These are phyloP conservation scores for Scleromitrula shiraiana DNA, from an alignment of 2,329 filamentous ascomycete genomes.

Conservation along the genomic window DNA sequence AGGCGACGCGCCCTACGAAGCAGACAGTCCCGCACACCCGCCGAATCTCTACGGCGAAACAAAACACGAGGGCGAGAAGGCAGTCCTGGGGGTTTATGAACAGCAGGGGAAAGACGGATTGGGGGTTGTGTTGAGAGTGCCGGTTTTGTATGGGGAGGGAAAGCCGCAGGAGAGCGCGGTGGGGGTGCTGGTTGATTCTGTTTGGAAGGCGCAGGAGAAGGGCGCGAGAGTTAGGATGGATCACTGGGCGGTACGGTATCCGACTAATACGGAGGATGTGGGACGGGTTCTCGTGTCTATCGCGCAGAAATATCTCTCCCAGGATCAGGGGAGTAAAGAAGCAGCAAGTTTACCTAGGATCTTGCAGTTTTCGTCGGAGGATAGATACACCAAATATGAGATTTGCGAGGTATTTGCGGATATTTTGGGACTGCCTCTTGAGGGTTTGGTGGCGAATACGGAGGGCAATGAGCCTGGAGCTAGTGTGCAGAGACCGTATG, in stretches of 20 bases:
- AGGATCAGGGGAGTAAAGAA: constrained; percentile 36
- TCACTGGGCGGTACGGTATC: constrained; percentile 76
- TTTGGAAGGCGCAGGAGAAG: constrained; percentile 65
- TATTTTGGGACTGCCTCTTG: constrained; percentile 66
- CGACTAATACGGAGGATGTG: constrained; percentile 84
- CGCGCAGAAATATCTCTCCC: constrained; percentile 61
- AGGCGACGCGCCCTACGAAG: constrained; percentile 79
- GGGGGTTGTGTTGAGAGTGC: constrained; percentile 68
- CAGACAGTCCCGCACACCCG: constrained; percentile 51
- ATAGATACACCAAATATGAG: constrained; percentile 81
- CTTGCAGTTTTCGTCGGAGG: constrained; percentile 81
- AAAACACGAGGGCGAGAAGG: constrained; percentile 64
- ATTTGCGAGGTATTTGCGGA: constrained; percentile 73
- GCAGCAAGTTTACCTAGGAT: constrained; percentile 53
- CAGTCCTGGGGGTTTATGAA: constrained; percentile 55
- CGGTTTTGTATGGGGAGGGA: constrained; percentile 75
- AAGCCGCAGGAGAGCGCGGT: constrained; percentile 73
- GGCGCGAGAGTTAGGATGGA: constrained; percentile 66
- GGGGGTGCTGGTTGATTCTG: constrained; percentile 68
- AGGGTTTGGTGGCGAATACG: constrained; percentile 60
- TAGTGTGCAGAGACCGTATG: constrained; percentile 71
- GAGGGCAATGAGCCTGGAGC: constrained; percentile 65
- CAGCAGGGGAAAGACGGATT: constrained; percentile 42
- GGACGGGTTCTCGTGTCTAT: constrained; percentile 64
- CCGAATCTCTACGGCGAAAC: constrained; percentile 73